Percentiles rank a stretch among this genome's conserved stretches.
These are phyloP conservation scores for Ajuga chamaepitys DNA, from an alignment of 257 asterid genomes.

Conservation along the genomic window DNA sequence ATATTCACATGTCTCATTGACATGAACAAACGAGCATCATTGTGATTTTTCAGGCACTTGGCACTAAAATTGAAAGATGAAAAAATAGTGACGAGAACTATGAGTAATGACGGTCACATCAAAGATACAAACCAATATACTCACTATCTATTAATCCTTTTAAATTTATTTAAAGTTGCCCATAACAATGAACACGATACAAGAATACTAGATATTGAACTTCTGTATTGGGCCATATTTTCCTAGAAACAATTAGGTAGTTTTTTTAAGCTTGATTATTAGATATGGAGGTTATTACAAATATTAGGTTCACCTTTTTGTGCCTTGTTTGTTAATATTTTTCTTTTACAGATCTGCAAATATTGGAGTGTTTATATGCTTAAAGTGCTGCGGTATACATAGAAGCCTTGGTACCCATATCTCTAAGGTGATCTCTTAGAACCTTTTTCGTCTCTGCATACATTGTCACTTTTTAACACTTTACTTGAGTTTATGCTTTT, in stretches of 20 bases:
- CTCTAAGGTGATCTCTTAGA: conserved; percentile 57
- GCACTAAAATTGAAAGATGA: not conserved
- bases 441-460: not conserved
- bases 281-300: not conserved
- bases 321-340: not conserved
- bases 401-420: conserved; percentile 93
- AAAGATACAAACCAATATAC: too few species aligned
- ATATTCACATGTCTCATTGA: too few species aligned
- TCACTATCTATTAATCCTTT: too few species aligned
- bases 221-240: not conserved
- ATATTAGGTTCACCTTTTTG: not conserved
- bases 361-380: conserved; percentile 94
- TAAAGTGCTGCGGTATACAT: conserved; percentile 96
- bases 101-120: too few species aligned
- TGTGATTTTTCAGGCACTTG: not conserved
- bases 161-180: too few species aligned
- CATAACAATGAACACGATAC: not conserved
- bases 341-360: conserved; percentile 64
- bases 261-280: not conserved
- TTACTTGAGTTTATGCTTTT: not conserved
- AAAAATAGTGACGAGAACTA: not conserved
- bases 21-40: not conserved
- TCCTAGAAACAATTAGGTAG: not conserved
- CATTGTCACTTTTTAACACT: not conserved
- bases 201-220: not conserved